Evolutionary conservation across 2,329 filamentous ascomycete genomes (phyloP), one percentile per base, ranked within the genome.

Genomic region (Pseudofabraea citricarpa): DNA sequence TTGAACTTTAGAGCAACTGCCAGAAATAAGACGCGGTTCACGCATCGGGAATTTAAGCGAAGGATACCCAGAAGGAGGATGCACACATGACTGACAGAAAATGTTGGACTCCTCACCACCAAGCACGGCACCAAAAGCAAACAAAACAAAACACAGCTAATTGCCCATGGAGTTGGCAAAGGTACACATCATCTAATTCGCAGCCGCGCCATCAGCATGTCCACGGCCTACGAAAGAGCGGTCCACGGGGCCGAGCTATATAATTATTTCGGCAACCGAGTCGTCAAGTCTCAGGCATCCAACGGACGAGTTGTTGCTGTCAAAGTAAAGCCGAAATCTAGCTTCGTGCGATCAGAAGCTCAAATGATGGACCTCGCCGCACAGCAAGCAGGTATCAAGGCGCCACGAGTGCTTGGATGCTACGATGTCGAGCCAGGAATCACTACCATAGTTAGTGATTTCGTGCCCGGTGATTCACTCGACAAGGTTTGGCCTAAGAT

Each of bases 191-290:
- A n/a, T n/a, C n/a, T n/a, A n/a, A n/a, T n/a, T n/a, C n/a, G n/a
- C n/a, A n/a, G n/a, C n/a, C n/a, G n/a, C n/a, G n/a, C n/a, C n/a
- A n/a, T 21, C 35, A 22, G 10, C 18, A 37, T 37, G 35, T n/a
- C 18, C 3, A 18, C 6, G 6, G 16, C 18, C 7, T 37, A 37
- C 7, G 21, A 18, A 12, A 20, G 22, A 8, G 35, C 35, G 2
- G 18, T 37, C 21, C 35, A 37, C 9, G 35, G 35, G 2, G 8
- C 9, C 6, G 21, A 18, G 7, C 18, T 26, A 10, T 26, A 26
- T 21, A 8, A 40, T n/a, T 27, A 40, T 23, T 40, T 40, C 20
- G 24, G 22, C 13, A 40, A 40, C 35, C 35, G 35, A 3, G 35
- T 37, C n/a, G 15, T 37, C 7, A 18, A 21, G 16, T 37, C 35